Base-by-base conservation (phyloP, 345 rosid genomes). In the Ceriops zippeliana region DNA sequence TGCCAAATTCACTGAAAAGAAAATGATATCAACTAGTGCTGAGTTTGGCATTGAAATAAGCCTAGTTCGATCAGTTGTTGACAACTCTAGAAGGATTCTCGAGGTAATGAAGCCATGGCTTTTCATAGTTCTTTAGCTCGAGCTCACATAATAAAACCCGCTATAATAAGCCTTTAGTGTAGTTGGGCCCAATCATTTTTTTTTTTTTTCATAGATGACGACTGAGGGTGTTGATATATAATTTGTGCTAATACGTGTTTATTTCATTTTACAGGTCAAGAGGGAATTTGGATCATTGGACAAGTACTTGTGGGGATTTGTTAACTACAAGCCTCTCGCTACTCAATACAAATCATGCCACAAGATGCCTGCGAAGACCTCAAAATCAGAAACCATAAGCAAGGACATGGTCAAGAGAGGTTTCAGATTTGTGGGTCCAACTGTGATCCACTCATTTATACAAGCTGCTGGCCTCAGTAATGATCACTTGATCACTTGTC, bases 381-480 rank as follows among this genome's bases (percentile, higher is more conserved):
- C 92, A 9, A 87, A 85, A 79, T 84, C 92, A 16, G 89, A 85
- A 66, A 79, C 37, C 71, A 82, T 87, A 69, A 87, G 89, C 83
- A 87, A 87, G 76, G 88, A 85, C 84, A 81, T 87, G 92, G 76
- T 83, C 27, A 84, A 79, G 63, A 86, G 84, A 63, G 89, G 92
- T 2, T 87, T 85, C 59, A 81, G 89, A 67, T 70, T 76, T 70
- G 89, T 87, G 68, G 92, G 92, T 32, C 86, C 92, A 34, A 84
- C 89, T 24, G 82, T 84, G 26, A 81, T 84, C n/a, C 76, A 84
- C 71, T 87, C 87, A 32, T 85, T 85, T 67, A 85, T 87, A 88
- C 90, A 87, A 82, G 90, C 90, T 16, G 86, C 85, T 38, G 92
- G 88, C 31, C 83, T 87, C 63, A 76, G 82, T 47, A 87, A 84